Evolutionary conservation across 441 rosid genomes (phyloP).

Genomic region (Macaranga tanarius): DNA sequence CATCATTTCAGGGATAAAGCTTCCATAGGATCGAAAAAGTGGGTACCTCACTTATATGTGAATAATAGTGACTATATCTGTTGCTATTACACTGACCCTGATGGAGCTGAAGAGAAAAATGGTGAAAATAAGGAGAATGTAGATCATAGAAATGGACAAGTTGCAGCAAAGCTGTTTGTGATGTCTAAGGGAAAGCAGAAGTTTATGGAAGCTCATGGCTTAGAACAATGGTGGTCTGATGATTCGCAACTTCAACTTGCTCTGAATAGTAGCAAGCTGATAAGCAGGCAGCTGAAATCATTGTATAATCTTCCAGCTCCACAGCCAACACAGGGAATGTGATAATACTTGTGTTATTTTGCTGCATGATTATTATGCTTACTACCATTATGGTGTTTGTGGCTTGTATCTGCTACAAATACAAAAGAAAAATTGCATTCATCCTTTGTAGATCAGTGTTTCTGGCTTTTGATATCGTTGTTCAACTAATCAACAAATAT

Average conservation of each 20-base stretch:
- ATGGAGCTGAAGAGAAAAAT: conserved; percentile 32
- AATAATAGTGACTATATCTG: conserved; percentile 91
- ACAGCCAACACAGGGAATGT: conserved; percentile 24
- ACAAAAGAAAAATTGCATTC: neutral
- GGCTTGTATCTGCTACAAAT: neutral
- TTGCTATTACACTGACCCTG: conserved; percentile 67
- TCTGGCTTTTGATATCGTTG: neutral
- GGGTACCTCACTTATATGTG: conserved; percentile 90
- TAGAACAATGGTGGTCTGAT: conserved; percentile 98
- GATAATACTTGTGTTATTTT: conserved; percentile 13
- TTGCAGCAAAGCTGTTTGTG: conserved; percentile 78
- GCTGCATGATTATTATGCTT: conserved; percentile 23
- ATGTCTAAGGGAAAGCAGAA: conserved; percentile 85
- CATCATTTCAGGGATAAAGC: conserved; percentile 47
- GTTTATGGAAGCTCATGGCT: conserved; percentile 86
- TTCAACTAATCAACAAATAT: neutral
- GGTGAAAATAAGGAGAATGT: conserved; percentile 56
- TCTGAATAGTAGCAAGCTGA: conserved; percentile 64
- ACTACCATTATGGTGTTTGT: neutral
- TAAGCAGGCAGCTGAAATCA: conserved; percentile 86
- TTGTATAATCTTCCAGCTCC: conserved; percentile 54
- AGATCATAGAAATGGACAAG: conserved; percentile 35
- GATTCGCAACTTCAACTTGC: conserved; percentile 65
- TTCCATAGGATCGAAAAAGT: conserved; percentile 50
- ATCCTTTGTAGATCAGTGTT: neutral